These are phyloP conservation scores for Aspergillus carlsbadensis DNA, from an alignment of 495 filamentous ascomycete species.

Conservation along the genomic window DNA sequence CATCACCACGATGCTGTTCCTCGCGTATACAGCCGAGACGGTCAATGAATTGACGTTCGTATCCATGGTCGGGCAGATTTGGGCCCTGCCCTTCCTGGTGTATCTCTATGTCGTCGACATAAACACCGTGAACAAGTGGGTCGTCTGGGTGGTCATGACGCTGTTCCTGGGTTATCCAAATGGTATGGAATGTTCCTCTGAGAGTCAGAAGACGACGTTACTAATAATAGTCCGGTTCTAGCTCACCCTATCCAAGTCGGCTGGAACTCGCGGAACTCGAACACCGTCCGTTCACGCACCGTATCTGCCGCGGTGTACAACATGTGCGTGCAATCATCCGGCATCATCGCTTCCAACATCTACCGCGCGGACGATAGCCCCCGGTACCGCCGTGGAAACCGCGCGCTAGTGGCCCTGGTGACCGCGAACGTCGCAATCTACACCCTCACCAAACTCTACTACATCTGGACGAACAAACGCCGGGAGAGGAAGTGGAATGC, in stretches of 20 bases:
- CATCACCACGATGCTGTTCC: constrained; percentile 28
- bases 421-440: constrained; percentile 46
- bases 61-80: constrained; percentile 46
- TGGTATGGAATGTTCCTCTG: constrained; percentile 22
- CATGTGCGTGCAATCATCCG: constrained; percentile 47
- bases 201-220: not conserved
- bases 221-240: not conserved
- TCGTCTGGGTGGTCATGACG: constrained; percentile 49
- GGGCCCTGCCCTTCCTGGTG: constrained; percentile 53
- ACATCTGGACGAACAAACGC: constrained; percentile 31
- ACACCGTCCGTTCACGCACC: constrained; percentile 60
- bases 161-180: constrained; percentile 54
- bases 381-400: constrained; percentile 50
- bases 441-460: constrained; percentile 33
- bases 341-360: constrained; percentile 52
- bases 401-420: constrained; percentile 33
- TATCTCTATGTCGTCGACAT: constrained; percentile 45
- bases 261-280: constrained; percentile 59
- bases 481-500: constrained; percentile 33
- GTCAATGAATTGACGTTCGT: constrained; percentile 48
- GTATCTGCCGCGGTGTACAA: constrained; percentile 59
- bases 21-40: constrained; percentile 44
- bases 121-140: constrained; percentile 44
- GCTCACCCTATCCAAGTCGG: constrained; percentile 60
- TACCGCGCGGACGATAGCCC: constrained; percentile 57